Base-by-base conservation (phyloP, 306 rosid species). In the Acacia confusa region DNA sequence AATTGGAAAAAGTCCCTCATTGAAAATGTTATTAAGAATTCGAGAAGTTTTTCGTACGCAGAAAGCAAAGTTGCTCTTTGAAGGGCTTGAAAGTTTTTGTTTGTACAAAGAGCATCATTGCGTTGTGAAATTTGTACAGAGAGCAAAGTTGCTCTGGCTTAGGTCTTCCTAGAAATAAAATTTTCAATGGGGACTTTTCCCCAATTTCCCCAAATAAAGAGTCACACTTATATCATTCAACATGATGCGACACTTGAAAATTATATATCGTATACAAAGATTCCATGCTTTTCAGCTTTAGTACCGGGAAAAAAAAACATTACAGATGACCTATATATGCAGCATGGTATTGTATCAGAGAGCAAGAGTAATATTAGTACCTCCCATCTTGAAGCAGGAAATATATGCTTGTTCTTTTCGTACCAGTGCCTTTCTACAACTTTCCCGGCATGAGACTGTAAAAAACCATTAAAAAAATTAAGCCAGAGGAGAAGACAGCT, bases 331-430 rank as follows among this genome's bases (percentile, higher is more conserved):
- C 80, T 28, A 6, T 45, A 68, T 34, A 63, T 32, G 50, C 15
- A 60, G 44, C 38, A 40, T 55, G 25, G 55, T 22, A 22, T n/a
- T 36, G 72, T 1, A 36, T 38, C 24, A 36, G 47, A 65, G 34
- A 19, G 16, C 66, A 27, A 41, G 53, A 45, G 16, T 47, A 47
- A 36, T 36, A 36, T 22, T 2, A 41, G 24, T 52, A 92, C 98
- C 97, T 93, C 97, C 99, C 98, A 95, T 93, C 98, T 95, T 75
- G 99, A 95, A 81, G 99, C 98, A 52, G 98, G 99, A 82, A 93
- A 95, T 66, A 95, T 95, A 83, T 92, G 98, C 88, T 95, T 95
- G 89, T 95, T 93, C 92, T 92, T 95, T 85, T 95, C 99, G 73
- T 93, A 95, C 99, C 98, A 95, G 78, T 95, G 99, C 89, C 97